A percentile compares a stretch with the other conserved stretches of the same genome.
Evolutionary conservation across 257 asterid species (phyloP).

Genomic region (Gynochthodes officinalis): DNA sequence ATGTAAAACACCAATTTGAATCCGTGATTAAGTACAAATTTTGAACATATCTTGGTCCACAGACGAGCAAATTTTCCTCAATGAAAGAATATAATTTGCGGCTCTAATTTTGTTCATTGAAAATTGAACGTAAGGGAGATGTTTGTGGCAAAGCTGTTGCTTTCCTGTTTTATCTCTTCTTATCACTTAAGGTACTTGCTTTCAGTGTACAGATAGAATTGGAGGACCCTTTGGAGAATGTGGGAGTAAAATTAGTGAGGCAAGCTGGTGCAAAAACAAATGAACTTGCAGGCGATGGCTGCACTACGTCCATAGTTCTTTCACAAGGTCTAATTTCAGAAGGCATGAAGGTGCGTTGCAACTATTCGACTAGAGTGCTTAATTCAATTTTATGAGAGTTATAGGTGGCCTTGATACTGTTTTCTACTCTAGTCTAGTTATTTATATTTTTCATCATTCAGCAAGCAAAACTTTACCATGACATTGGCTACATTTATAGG

Average conservation of each 20-base stretch:
- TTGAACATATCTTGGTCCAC: neutral
- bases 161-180: neutral
- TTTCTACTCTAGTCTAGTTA: neutral
- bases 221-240: constrained; percentile 83
- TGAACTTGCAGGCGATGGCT: constrained; percentile 88
- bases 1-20: neutral
- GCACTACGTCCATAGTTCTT: constrained; percentile 77
- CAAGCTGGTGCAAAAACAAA: constrained; percentile 88
- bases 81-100: neutral
- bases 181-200: constrained; percentile 23
- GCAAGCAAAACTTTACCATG: neutral
- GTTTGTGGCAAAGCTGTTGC: neutral
- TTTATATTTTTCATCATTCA: neutral
- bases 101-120: neutral
- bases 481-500: neutral
- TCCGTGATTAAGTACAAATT: neutral
- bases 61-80: neutral
- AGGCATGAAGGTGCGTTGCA: constrained; percentile 61
- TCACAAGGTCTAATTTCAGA: constrained; percentile 80
- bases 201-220: constrained; percentile 64
- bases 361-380: neutral
- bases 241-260: constrained; percentile 82
- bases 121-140: neutral
- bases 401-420: neutral
- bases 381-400: neutral